phyloP scores from a whole-genome alignment of 805 yeast genomes.

The Clavispora fructus region DNA sequence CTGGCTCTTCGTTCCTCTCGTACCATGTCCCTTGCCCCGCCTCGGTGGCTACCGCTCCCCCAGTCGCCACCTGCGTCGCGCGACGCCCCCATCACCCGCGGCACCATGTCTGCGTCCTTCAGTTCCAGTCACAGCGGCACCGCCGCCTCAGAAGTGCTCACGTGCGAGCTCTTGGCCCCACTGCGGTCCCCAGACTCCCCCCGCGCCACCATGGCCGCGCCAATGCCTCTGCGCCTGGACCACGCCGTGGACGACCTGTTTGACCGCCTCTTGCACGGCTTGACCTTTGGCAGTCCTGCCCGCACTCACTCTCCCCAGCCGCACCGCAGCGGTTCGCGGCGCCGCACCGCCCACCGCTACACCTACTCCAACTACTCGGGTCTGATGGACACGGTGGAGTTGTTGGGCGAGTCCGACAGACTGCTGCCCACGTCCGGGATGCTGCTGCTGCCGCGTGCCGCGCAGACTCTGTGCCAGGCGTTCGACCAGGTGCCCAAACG shows the following conservation, averaged over 20 bases:
- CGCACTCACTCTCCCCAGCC: not conserved
- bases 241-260: not conserved
- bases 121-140: not conserved
- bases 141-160: not conserved
- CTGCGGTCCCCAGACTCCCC: not conserved
- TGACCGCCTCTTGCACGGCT: not conserved
- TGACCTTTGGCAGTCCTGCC: not conserved
- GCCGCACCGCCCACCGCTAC: slow-evolving; percentile 3
- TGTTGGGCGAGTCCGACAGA: slow-evolving; percentile 2
- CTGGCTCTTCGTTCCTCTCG: too few relatives aligned
- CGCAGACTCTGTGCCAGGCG: slow-evolving; percentile 15
- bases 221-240: not conserved
- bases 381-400: slow-evolving; percentile 10
- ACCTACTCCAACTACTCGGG: slow-evolving; percentile 10
- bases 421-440: slow-evolving; percentile 10
- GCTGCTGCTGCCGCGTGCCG: slow-evolving; percentile 25
- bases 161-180: not conserved
- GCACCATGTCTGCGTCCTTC: not conserved
- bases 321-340: not conserved
- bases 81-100: not conserved
- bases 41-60: not conserved
- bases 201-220: not conserved
- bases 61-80: not conserved
- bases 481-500: slow-evolving; percentile 35
- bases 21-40: not conserved